These are phyloP conservation scores for Gracilaria domingensis DNA, from an alignment of 23 red algal genomes.

Conservation along the genomic window DNA sequence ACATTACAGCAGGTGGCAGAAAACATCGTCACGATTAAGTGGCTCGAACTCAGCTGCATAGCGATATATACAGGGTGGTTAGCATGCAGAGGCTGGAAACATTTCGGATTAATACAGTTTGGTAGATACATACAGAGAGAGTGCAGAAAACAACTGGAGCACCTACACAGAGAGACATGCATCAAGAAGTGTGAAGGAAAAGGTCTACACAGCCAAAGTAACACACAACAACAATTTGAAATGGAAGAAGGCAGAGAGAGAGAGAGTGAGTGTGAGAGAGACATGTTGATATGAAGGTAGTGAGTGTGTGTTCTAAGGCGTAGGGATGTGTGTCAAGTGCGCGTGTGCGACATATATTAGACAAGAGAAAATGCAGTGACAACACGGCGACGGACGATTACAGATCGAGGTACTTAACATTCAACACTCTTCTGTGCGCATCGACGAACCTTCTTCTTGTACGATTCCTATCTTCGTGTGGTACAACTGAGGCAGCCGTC, in stretches of 20 bases:
- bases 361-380: slow-evolving; percentile 9
- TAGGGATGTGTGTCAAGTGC: background rate
- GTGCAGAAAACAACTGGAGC: background rate
- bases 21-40: background rate
- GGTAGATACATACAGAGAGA: background rate
- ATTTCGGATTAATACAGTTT: background rate
- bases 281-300: background rate
- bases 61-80: background rate
- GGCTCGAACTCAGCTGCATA: background rate
- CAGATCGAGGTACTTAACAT: slow-evolving; percentile 30
- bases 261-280: background rate
- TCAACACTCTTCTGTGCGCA: slow-evolving; percentile 91
- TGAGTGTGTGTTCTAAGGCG: background rate
- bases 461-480: slow-evolving; percentile 80
- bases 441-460: slow-evolving; percentile 95
- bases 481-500: slow-evolving; percentile 98
- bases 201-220: slow-evolving; percentile 20
- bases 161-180: background rate
- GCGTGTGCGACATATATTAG: background rate
- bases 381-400: background rate
- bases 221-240: background rate
- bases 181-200: background rate
- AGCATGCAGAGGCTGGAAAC: background rate
- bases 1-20: background rate
- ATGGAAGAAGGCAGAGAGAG: slow-evolving; percentile 1